Conservation (phyloP, 208 protist species). For the Wallacemonas sp. region DNA sequence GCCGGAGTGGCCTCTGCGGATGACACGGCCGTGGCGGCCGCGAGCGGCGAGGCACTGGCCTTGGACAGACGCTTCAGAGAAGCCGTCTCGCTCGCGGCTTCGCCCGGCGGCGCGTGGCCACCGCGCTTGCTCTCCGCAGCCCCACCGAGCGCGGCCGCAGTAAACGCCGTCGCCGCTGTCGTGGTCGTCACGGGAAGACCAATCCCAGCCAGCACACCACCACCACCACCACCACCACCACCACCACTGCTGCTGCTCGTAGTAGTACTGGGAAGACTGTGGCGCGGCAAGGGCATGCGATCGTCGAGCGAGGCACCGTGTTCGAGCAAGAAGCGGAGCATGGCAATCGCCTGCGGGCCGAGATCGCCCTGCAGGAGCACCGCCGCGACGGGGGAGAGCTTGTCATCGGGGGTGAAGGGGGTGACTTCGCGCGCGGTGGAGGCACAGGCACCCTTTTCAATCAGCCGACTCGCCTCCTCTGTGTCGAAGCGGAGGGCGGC, state of each 20-base stretch:
- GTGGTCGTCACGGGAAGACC: not conserved
- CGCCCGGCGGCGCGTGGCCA: too few species aligned
- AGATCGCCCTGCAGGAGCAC: conserved; percentile 51
- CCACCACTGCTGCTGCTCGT: conserved; percentile 2
- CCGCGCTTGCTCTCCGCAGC: too few species aligned
- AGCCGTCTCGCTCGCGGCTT: too few species aligned
- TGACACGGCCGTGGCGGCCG: not conserved
- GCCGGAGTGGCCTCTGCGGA: not conserved
- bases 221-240: not conserved
- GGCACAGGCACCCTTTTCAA: conserved; percentile 66
- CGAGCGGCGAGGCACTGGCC: not conserved
- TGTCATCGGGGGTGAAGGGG: conserved; percentile 36
- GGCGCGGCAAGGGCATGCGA: conserved; percentile 33
- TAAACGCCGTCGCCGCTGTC: not conserved
- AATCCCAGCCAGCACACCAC: conserved; percentile 9
- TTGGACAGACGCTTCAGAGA: too few species aligned
- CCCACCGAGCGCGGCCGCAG: too few species aligned
- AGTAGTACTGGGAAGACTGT: conserved; percentile 12
- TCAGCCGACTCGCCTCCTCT: conserved; percentile 30
- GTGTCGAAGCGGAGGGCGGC: conserved; percentile 57
- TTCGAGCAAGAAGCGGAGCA: conserved; percentile 54
- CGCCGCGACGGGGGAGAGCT: conserved; percentile 37
- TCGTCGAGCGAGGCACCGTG: conserved; percentile 61
- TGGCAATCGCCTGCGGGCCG: conserved; percentile 32
- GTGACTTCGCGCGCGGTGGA: conserved; percentile 54